Base-by-base conservation (phyloP, 768 basidiomycete species). In the Boletellus emodensis region DNA sequence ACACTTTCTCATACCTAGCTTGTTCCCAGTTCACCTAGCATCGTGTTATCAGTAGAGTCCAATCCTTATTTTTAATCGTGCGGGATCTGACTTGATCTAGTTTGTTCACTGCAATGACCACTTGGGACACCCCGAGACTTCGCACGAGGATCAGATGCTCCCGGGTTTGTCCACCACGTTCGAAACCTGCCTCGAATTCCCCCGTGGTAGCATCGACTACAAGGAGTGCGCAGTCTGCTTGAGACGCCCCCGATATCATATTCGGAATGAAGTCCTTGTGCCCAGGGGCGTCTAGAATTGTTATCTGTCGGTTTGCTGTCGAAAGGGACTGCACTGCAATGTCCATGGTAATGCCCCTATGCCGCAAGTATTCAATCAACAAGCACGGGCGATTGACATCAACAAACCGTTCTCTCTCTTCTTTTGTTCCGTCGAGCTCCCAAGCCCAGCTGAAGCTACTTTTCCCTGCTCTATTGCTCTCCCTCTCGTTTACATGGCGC, bases 191-290 rank as follows among this genome's bases (percentile, higher is more conserved):
- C 68, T 99, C 96, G 57, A 99, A 99, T 63, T 94, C 94, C 17
- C 95, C 95, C 1, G 77, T 82, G 6, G 85, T 76, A 2, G 94
- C 85, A 65, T 96, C 96, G 24, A 99, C 84, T 4, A 98, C 94
- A 18, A 98, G 82, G 8, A 98, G 70, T 0, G 96, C 93, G 41
- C 91, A 91, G 58, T 98, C 96, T 0, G 95, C 96, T 68, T 97
- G 96, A 2, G 94, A 85, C 7, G 96, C 95, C 1, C 96, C 96
- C 0, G 94, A 97, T 46, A 99, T 99, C 95, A 98, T 98, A 64
- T 98, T 98, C 1, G 96, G 96, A 55, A 99, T 88, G 60, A 98
- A 98, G 63, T 99, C 96, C 57, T 85, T 87, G 69, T 99, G 96
- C 0, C 96, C 96, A 0, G 96, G 96, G 0, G 95, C 95, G 61